Percentiles rank a stretch among this genome's conserved stretches.
phyloP scores from a whole-genome alignment of 1,139 yeast species.

The Blastobotrys serpentis region DNA sequence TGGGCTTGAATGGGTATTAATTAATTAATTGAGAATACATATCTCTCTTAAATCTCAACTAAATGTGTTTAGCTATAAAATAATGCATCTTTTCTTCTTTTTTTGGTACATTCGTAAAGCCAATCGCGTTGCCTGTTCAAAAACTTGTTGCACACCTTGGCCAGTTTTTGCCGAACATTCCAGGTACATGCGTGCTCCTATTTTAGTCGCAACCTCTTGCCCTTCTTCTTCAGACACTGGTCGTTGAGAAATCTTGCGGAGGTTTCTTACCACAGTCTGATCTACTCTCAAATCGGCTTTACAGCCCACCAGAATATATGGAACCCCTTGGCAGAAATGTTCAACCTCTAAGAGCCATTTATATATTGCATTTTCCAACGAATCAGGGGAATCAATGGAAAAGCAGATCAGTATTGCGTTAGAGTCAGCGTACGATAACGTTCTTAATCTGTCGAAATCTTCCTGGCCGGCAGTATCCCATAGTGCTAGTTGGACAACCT shows the following conservation, averaged over 20 bases:
- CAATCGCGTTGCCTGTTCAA: conserved; percentile 78
- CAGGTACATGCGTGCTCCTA: conserved; percentile 67
- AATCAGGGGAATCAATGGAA: conserved; percentile 78
- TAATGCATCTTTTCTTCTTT: conserved; percentile 6
- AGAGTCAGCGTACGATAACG: conserved; percentile 82
- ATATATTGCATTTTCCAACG: conserved; percentile 77
- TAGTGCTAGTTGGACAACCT: conserved; percentile 81
- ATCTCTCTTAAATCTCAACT: no score
- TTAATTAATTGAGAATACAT: no score
- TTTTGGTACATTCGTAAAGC: conserved; percentile 41
- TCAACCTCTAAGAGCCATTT: conserved; percentile 83
- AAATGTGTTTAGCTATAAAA: conserved; percentile 6
- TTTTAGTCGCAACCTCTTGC: conserved; percentile 63
- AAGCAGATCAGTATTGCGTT: conserved; percentile 80
- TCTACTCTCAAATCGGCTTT: conserved; percentile 72
- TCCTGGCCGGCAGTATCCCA: conserved; percentile 92
- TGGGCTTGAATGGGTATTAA: no score
- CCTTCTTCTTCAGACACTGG: conserved; percentile 14
- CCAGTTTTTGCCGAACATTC: conserved; percentile 72
- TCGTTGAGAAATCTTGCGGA: conserved; percentile 56
- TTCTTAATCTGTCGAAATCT: conserved; percentile 49
- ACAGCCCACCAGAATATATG: conserved; percentile 76
- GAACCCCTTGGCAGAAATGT: conserved; percentile 85
- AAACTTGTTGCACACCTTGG: conserved; percentile 63
- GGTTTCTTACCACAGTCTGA: conserved; percentile 62